Percentiles rank a stretch among this genome's conserved stretches.
phyloP scores from a whole-genome alignment of 2,329 filamentous ascomycete species.

The Magnaporthales sp. region DNA sequence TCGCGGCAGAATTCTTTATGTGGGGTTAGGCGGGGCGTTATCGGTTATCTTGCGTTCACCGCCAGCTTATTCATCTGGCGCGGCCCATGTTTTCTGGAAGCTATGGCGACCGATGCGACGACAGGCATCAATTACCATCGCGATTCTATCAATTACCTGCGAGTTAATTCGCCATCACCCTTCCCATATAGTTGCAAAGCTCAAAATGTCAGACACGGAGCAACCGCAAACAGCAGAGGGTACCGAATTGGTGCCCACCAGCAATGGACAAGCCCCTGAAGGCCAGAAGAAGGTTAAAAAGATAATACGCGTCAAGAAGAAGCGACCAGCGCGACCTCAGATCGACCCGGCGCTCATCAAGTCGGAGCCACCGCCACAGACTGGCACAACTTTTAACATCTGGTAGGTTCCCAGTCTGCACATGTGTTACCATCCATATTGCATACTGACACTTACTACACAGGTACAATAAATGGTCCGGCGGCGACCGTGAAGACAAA shows the following conservation, averaged over 20 bases:
- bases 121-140: background rate
- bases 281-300: conserved; percentile 67
- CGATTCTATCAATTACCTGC: background rate
- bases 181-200: background rate
- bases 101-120: background rate
- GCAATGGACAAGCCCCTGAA: background rate
- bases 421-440: background rate
- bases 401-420: conserved; percentile 50
- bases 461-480: conserved; percentile 98
- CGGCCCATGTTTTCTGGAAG: background rate
- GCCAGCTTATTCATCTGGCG: background rate
- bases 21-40: background rate
- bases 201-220: conserved; percentile 16
- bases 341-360: conserved; percentile 78
- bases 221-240: conserved; percentile 8
- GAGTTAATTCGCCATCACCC: background rate
- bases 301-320: conserved; percentile 76
- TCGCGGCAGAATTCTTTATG: conserved; percentile 4
- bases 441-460: conserved; percentile 55
- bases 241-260: conserved; percentile 2
- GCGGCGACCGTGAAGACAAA: conserved; percentile 89
- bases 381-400: conserved; percentile 93
- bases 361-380: conserved; percentile 80
- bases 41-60: background rate
- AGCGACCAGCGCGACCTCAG: conserved; percentile 80